phyloP scores from a whole-genome alignment of 1,284 basidiomycete species.

The Rhodotorula sp. region DNA sequence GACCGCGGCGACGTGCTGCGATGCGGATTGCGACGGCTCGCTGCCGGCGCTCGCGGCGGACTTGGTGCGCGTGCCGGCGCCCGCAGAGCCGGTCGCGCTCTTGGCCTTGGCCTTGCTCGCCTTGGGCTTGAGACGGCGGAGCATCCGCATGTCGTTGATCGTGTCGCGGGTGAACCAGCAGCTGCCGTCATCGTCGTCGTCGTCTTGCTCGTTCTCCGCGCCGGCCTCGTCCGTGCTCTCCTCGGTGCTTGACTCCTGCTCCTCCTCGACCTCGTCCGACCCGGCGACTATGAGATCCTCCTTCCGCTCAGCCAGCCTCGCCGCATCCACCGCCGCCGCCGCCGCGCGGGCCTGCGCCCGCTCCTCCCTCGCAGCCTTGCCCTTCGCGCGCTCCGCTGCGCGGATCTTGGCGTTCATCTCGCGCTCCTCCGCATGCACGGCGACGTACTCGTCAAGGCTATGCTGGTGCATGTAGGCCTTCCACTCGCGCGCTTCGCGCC shows the following conservation, averaged over 20 bases:
- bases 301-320: neutral
- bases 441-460: neutral
- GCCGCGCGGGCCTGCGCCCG: neutral
- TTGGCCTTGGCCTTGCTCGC: neutral
- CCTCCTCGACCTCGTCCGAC: neutral
- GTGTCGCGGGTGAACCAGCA: constrained; percentile 9
- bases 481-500: neutral
- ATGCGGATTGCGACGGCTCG: neutral
- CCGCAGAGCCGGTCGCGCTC: neutral
- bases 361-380: neutral
- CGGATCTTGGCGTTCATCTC: neutral
- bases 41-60: too few species aligned
- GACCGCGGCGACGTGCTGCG: too few species aligned
- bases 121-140: constrained; percentile 18
- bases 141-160: neutral
- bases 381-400: neutral
- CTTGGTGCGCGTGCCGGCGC: neutral
- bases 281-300: too few species aligned
- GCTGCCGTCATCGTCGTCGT: neutral
- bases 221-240: neutral
- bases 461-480: neutral
- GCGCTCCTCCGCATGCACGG: neutral
- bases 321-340: neutral
- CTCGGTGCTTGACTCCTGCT: too few species aligned
- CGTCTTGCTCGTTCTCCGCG: neutral